Percentiles rank a stretch among this genome's conserved stretches.
Conservation (phyloP, 176 grass and related monocot genomes). For the Ensete glaucum region DNA sequence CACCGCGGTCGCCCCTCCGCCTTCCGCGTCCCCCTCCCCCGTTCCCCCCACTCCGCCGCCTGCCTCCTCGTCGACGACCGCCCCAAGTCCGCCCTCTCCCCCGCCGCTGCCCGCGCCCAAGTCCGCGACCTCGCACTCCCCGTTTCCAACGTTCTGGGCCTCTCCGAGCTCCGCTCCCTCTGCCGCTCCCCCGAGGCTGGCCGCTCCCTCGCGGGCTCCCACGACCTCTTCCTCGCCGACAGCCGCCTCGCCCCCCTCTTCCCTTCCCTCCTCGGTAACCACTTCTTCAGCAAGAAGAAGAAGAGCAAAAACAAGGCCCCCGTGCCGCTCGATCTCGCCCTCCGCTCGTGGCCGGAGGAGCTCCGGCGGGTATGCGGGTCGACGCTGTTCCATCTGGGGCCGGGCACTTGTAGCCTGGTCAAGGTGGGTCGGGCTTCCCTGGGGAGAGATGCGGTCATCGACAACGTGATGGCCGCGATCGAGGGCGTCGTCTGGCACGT, state of each 20-base stretch:
- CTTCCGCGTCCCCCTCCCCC: slow-evolving; percentile 28
- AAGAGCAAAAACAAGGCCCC: slow-evolving; percentile 18
- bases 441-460: slow-evolving; percentile 18
- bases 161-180: slow-evolving; percentile 35
- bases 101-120: slow-evolving; percentile 29
- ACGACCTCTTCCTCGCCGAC: slow-evolving; percentile 49
- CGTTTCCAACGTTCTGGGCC: slow-evolving; percentile 27
- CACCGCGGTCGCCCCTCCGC: slow-evolving; percentile 22
- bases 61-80: slow-evolving; percentile 40
- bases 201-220: slow-evolving; percentile 15
- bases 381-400: slow-evolving; percentile 33
- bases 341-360: slow-evolving; percentile 28
- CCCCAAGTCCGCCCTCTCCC: slow-evolving; percentile 37
- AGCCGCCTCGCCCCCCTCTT: slow-evolving; percentile 23
- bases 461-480: slow-evolving; percentile 44
- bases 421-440: slow-evolving; percentile 34
- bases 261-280: neutral
- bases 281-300: slow-evolving; percentile 19
- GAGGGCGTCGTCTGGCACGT: slow-evolving; percentile 40
- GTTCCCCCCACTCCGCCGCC: slow-evolving; percentile 22
- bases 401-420: slow-evolving; percentile 43
- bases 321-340: slow-evolving; percentile 34
- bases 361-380: slow-evolving; percentile 24
- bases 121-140: slow-evolving; percentile 15
- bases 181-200: neutral